Base-by-base conservation (phyloP, 208 protist genomes). In the Paratrypanosoma confusum region DNA sequence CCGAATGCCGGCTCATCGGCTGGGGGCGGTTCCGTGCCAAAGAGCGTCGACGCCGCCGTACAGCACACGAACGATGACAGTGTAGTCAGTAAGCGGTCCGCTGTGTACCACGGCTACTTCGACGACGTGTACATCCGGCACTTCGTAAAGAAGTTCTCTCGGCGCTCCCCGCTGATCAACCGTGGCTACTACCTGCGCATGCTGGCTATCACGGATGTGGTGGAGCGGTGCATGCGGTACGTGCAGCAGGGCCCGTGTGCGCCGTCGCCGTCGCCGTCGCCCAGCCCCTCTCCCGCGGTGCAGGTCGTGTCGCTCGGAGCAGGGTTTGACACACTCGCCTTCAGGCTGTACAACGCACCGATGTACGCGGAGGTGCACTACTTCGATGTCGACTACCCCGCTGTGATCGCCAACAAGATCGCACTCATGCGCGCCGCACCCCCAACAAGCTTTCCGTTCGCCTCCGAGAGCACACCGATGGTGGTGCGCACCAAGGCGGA, bases 21-120 rank as follows among this genome's bases (percentile, higher is more conserved):
- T n/a, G n/a, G n/a, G n/a, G n/a, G n/a, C n/a, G n/a, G n/a, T n/a
- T n/a, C n/a, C n/a, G n/a, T n/a, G n/a, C n/a, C n/a, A n/a, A n/a
- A n/a, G n/a, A 88, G 78, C 44, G 52, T 76, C 1, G 84, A 93
- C 54, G 52, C 53, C 24, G 58, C 60, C 36, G 85, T 94, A 35
- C 85, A 94, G 55, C 81, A 86, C 50, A 94, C 85, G 0, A 94
- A 94, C 51, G 85, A 94, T 49, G 85, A 94, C 44, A 90, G 81
- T 50, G 77, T 90, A 1, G 64, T 90, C 3, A 90, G 81, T 53
- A 94, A 94, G 50, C 74, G 85, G 6, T 94, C 85, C 25, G 85
- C 85, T 8, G 77, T 87, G 11, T 52, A 62, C 7, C 56, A 73
- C 11, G 40, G 39, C 3, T 94, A 94, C 65, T 48, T 83, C n/a